Evolutionary conservation across 257 asterid species (phyloP).

Genomic region (Forsythia viridissima): DNA sequence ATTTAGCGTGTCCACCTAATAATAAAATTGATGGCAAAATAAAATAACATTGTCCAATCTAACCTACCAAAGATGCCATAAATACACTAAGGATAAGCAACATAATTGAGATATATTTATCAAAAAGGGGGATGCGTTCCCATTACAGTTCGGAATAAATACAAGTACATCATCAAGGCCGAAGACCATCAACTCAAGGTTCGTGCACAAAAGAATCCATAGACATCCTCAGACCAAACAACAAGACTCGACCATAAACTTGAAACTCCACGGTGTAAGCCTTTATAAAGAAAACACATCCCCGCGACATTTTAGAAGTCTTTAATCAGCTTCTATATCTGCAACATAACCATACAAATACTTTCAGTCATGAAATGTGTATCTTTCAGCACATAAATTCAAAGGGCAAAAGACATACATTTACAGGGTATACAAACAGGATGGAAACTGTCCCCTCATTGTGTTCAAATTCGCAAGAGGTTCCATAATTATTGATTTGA

Average conservation of each 20-base stretch:
- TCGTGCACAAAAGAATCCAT: neutral
- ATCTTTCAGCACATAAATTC: neutral
- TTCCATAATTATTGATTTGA: constrained; percentile 39
- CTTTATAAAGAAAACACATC: neutral
- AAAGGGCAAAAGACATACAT: constrained; percentile 31
- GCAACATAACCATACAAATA: neutral
- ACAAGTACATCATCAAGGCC: neutral
- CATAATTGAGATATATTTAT: neutral
- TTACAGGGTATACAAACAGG: constrained; percentile 40
- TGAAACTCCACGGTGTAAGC: neutral
- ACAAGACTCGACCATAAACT: neutral
- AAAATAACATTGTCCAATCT: no score
- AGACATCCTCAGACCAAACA: neutral
- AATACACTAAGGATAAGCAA: neutral
- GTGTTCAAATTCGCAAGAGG: constrained; percentile 11
- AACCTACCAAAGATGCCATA: no score
- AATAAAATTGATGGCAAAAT: no score
- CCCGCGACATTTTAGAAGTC: neutral
- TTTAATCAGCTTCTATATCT: neutral
- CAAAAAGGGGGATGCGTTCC: neutral
- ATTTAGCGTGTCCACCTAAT: no score
- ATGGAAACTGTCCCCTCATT: constrained; percentile 12
- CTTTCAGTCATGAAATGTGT: neutral
- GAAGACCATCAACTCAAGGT: neutral
- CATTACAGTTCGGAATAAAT: neutral